Percentiles rank a stretch among this genome's conserved stretches.
Evolutionary conservation across 768 basidiomycete species (phyloP).

Genomic region (Termitomyces sp.): DNA sequence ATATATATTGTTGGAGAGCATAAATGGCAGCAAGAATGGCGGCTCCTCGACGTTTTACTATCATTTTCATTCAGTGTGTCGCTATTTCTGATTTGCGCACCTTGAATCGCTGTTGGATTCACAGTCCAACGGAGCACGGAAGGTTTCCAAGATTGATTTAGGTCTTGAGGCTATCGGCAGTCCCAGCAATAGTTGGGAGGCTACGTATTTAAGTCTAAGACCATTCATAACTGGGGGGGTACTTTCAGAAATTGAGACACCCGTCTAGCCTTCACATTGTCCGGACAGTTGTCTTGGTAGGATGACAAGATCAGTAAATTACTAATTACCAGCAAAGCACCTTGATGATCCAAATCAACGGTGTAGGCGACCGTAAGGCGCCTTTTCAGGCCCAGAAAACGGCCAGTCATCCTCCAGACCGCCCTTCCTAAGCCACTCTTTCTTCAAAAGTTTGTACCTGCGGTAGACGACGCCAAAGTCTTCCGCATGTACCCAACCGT

Average conservation of each 20-base stretch:
- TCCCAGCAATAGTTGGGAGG: too few species aligned
- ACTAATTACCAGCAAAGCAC: too few species aligned
- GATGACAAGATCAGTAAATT: too few species aligned
- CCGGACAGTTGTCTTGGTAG: too few species aligned
- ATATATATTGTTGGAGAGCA: slow-evolving; percentile 7
- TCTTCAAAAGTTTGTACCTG: neutral
- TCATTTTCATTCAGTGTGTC: too few species aligned
- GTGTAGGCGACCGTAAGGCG: too few species aligned
- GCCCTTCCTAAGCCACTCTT: neutral
- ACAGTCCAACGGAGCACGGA: slow-evolving; percentile 13
- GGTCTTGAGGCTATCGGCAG: too few species aligned
- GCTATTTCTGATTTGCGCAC: slow-evolving; percentile 4
- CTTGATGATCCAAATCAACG: too few species aligned
- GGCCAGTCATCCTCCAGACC: neutral
- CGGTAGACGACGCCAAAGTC: neutral
- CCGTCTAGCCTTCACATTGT: too few species aligned
- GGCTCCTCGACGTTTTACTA: slow-evolving; percentile 5
- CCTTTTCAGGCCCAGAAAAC: neutral
- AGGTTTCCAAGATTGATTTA: slow-evolving; percentile 9
- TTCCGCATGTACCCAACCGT: neutral
- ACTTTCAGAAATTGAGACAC: too few species aligned
- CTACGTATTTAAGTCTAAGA: too few species aligned
- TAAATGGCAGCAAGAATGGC: neutral
- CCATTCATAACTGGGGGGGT: too few species aligned
- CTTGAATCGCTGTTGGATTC: slow-evolving; percentile 19